Conservation (phyloP, 257 asterid species). For the Capsicum chinense region DNA sequence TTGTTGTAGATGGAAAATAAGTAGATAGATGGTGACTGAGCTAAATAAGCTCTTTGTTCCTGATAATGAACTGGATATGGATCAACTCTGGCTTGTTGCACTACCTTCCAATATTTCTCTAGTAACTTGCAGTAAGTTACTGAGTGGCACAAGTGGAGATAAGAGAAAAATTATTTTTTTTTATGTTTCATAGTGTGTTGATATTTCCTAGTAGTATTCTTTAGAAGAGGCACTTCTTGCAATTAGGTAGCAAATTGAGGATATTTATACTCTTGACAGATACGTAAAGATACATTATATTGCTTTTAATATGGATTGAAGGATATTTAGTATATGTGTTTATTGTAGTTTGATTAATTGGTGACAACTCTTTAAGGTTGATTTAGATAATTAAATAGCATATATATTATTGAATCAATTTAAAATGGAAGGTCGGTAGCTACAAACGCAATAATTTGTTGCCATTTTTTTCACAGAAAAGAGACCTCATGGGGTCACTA, state of each 20-base stretch:
- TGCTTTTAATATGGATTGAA: background rate
- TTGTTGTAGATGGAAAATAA: slow-evolving; percentile 41
- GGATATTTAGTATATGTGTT: too few species aligned
- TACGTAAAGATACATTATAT: background rate
- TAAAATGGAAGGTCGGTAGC: too few species aligned
- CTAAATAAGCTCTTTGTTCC: background rate
- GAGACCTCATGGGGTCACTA: too few species aligned
- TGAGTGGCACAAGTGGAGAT: slow-evolving; percentile 33
- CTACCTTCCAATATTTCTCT: slow-evolving; percentile 14
- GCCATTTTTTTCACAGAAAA: too few species aligned
- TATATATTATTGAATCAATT: too few species aligned
- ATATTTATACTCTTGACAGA: slow-evolving; percentile 37
- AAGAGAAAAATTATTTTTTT: slow-evolving; percentile 42
- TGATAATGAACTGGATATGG: background rate
- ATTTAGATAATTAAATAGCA: too few species aligned
- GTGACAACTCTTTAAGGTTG: too few species aligned
- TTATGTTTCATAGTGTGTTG: slow-evolving; percentile 55
- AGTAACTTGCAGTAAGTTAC: slow-evolving; percentile 25
- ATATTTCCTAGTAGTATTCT: slow-evolving; percentile 77
- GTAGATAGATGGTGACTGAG: background rate
- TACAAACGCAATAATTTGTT: too few species aligned
- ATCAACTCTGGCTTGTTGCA: background rate
- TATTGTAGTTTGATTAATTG: too few species aligned
- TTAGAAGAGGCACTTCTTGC: slow-evolving; percentile 67
- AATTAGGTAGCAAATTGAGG: slow-evolving; percentile 57